Evolutionary conservation across 352 stramenopile species (phyloP), one percentile per base, ranked within the genome.

Genomic region (Phytophthora parvispora): DNA sequence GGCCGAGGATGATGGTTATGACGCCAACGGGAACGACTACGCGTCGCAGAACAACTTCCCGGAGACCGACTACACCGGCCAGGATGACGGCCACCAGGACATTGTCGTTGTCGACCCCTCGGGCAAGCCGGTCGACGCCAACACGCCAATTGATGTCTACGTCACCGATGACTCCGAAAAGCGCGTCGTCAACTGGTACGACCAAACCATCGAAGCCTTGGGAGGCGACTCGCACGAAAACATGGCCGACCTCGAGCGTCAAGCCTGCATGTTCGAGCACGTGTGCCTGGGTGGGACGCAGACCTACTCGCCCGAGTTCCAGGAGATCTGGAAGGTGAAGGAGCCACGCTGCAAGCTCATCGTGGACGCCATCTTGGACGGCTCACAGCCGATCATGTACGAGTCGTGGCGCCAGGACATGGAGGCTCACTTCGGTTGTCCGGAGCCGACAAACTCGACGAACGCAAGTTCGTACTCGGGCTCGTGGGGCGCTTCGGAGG

Each of bases 221-320:
- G 78, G 80, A 3, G 73, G 75, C 7, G 59, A 80, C 20, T 64
- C 62, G 4, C 24, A 69, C 43, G 70, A 77, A 9, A 81, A 81
- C 51, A 79, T 84, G 60, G 74, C 56, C 16, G 81, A 90, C 47
- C 70, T 91, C 6, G 83, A 91, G 45, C 77, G 74, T 20, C 86
- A 90, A 69, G 60, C 75, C 24, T 87, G 83, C 42, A 77, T 88
- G 77, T 84, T 82, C 42, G 75, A 91, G 52, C 61, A 85, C 34
- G 54, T 83, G 40, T 91, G 81, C 51, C 75, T 90, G 20, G 81
- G 81, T 29, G 81, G 81, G 6, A 79, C 77, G 1, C 56, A 67
- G 13, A 77, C 87, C 48, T 91, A 87, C 63, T 60, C 67, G 2
- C 32, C 64, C 0, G 79, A 83, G 57, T 89, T 90, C 65, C 86